A percentile compares a stretch with the other conserved stretches of the same genome.
phyloP scores from a whole-genome alignment of 805 yeast genomes.

The Candida maris region DNA sequence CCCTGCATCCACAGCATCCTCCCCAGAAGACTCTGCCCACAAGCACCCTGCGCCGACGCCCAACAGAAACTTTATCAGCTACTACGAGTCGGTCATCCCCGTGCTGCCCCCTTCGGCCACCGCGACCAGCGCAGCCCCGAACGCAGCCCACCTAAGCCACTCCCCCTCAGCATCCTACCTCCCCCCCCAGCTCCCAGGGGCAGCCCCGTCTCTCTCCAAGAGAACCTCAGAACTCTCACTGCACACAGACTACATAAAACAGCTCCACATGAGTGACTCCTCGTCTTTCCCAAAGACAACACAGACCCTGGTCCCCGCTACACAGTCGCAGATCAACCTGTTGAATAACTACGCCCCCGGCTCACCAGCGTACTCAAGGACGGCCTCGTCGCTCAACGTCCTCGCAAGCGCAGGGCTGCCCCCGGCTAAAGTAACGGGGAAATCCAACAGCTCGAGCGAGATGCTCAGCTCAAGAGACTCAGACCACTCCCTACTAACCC shows the following conservation, averaged over 20 bases:
- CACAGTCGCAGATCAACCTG: slow-evolving; percentile 28
- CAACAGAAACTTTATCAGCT: slow-evolving; percentile 21
- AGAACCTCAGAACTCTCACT: slow-evolving; percentile 19
- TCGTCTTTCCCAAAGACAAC: slow-evolving; percentile 31
- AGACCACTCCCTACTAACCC: slow-evolving; percentile 13
- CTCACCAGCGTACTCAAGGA: slow-evolving; percentile 14
- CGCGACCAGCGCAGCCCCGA: slow-evolving; percentile 2
- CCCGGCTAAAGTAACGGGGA: slow-evolving; percentile 1
- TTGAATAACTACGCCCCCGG: slow-evolving; percentile 21
- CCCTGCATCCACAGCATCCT: slow-evolving; percentile 4
- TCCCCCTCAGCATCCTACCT: slow-evolving; percentile 2
- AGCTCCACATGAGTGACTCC: slow-evolving; percentile 29
- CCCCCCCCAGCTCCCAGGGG: not conserved
- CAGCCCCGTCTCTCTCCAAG: slow-evolving; percentile 4
- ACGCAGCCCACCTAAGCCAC: not conserved
- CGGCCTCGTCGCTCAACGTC: slow-evolving; percentile 19
- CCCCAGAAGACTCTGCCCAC: slow-evolving; percentile 5
- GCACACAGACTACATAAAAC: slow-evolving; percentile 25
- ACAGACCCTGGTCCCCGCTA: slow-evolving; percentile 20
- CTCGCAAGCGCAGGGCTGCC: slow-evolving; percentile 3
- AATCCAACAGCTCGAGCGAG: slow-evolving; percentile 8
- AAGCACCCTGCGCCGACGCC: slow-evolving; percentile 6
- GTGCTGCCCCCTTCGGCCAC: slow-evolving; percentile 20
- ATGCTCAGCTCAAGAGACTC: slow-evolving; percentile 12
- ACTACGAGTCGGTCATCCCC: slow-evolving; percentile 33